Base-by-base conservation (phyloP, 129 eudicot species). In the Artemisia tridentata region DNA sequence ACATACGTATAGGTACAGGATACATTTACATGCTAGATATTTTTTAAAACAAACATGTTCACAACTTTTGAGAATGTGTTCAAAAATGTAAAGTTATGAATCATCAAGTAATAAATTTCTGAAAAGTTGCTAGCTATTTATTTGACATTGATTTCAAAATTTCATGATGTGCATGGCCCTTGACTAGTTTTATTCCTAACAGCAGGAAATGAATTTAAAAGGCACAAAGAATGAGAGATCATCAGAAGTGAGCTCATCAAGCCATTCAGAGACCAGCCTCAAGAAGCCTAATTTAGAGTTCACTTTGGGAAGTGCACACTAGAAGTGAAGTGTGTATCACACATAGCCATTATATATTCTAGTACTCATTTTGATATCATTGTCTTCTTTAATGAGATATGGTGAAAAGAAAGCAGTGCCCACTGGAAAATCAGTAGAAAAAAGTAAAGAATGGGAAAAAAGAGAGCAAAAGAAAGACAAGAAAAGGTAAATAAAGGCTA, bases 281-380 rank as follows among this genome's bases (percentile, higher is more conserved):
- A 73, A 77, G 65, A 86, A 84, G 79, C 98, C 98, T 63, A 92
- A 86, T 78, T 80, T 92, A 65, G 96, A 92, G 57, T 92, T 92
- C 87, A 92, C 96, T 21, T 82, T 92, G 68, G 96, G 98, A 48
- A 86, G 96, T 68, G 58, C 87, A 75, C 83, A 63, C 50, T 87
- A 47, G 75, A 63, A 43, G 31, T 15, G 68, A 76, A 46, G 15
- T 63, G 5, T 54, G 29, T 55, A 11, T 25, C 19, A 66, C 16
- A 66, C 10, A 65, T 55, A 21, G 23, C 23, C 23, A 68, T 47
- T 65, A 65, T 65, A 57, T 51, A 61, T 34, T 31, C 55, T 65
- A 75, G 79, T 81, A 87, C 86, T 87, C 84, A 83, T 83, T 68
- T 80, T 79, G 83, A 80, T 81, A 90, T 86, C 69, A 79, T 85